A percentile compares a stretch with the other conserved stretches of the same genome.
These are phyloP conservation scores for Chytriomyces hyalinus DNA, from an alignment of 192 early-diverging fungal genomes.

Conservation along the genomic window DNA sequence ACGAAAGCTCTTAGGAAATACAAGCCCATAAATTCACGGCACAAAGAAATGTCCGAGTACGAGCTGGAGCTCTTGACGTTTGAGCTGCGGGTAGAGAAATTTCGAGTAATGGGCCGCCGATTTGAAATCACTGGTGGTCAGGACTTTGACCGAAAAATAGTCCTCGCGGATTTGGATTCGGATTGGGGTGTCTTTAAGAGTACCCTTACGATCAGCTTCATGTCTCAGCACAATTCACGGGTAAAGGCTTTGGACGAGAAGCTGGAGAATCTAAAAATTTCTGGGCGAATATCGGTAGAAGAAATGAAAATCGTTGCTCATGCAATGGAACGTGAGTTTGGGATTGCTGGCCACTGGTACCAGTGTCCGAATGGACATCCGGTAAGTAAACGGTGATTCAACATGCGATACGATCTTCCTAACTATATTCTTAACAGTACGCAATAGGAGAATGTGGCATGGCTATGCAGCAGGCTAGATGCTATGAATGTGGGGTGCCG, in stretches of 20 bases:
- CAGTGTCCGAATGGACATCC: constrained; percentile 49
- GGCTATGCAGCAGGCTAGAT: constrained; percentile 38
- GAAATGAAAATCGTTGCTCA: constrained; percentile 47
- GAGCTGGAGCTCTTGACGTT: constrained; percentile 6
- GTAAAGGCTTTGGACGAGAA: constrained; percentile 1
- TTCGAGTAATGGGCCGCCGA: background rate
- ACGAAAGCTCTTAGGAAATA: background rate
- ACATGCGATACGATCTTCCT: background rate
- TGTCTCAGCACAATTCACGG: background rate
- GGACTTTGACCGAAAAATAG: background rate
- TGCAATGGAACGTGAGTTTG: constrained; percentile 23
- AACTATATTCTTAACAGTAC: background rate
- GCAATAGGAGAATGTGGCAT: constrained; percentile 42
- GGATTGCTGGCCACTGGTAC: constrained; percentile 50
- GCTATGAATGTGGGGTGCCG: constrained; percentile 42
- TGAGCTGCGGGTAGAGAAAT: constrained; percentile 3
- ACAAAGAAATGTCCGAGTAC: constrained; percentile 6
- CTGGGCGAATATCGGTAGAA: background rate
- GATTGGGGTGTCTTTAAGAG: background rate
- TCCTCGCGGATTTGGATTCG: background rate
- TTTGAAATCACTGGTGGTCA: background rate
- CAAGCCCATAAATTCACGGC: background rate
- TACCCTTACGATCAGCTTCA: background rate
- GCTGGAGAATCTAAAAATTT: background rate
- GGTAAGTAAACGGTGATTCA: background rate